Evolutionary conservation across 208 protist species (phyloP).

Genomic region (Leishmania turanica): DNA sequence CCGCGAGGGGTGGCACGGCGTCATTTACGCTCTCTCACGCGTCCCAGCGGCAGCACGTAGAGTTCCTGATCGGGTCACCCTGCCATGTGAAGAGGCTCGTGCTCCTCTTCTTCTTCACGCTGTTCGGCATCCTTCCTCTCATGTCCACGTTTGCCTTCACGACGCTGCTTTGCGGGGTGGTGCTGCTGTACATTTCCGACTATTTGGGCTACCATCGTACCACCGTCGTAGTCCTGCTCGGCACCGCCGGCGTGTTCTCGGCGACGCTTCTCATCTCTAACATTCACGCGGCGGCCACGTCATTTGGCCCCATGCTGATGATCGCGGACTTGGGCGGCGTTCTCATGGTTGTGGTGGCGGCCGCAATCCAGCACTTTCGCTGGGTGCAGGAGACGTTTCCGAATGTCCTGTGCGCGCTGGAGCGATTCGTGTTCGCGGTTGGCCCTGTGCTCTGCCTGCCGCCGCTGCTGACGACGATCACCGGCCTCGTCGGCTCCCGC

Average conservation of each 20-base stretch:
- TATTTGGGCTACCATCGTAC: constrained; percentile 68
- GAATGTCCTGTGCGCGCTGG: constrained; percentile 64
- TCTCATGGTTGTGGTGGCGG: constrained; percentile 39
- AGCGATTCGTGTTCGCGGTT: constrained; percentile 64
- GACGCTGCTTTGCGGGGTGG: constrained; percentile 60
- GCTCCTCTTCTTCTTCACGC: constrained; percentile 52
- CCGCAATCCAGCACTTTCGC: constrained; percentile 76
- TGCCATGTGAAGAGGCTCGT: constrained; percentile 36
- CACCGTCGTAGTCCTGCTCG: constrained; percentile 55
- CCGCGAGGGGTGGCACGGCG: neutral
- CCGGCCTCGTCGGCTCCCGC: constrained; percentile 65
- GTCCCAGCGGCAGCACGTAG: constrained; percentile 16
- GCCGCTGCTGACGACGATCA: constrained; percentile 62
- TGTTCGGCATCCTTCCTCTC: constrained; percentile 81
- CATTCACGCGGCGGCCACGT: constrained; percentile 52
- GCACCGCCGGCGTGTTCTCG: constrained; percentile 46
- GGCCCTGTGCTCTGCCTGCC: constrained; percentile 73
- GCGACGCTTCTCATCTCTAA: constrained; percentile 73
- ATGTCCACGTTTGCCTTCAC: constrained; percentile 70
- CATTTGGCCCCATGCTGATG: constrained; percentile 72
- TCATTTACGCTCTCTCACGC: neutral
- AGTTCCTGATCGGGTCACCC: constrained; percentile 45
- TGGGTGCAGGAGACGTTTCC: constrained; percentile 82
- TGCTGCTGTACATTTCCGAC: constrained; percentile 81
- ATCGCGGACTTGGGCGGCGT: constrained; percentile 54